Conservation (phyloP, 2,329 filamentous ascomycete species). For the Zymoseptoria pseudotritici region DNA sequence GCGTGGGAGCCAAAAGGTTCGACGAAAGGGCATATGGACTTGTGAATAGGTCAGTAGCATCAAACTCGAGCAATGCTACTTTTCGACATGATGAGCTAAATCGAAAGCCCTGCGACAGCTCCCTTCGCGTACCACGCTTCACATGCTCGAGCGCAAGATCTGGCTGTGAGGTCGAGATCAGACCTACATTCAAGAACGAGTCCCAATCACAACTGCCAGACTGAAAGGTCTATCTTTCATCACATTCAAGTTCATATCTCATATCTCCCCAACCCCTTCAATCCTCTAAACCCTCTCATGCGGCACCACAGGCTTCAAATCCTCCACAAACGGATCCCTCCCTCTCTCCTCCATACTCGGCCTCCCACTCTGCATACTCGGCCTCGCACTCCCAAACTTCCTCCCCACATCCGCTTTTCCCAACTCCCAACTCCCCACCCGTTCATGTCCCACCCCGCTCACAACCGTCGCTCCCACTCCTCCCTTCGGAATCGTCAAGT, state of each 20-base stretch:
- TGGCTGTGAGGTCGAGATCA: too few species aligned
- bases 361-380: conserved; percentile 6
- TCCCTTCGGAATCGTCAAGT: conserved; percentile 42
- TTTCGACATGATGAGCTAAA: too few species aligned
- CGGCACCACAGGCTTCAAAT: conserved; percentile 37
- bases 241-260: background rate
- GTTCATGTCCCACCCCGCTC: conserved; percentile 39
- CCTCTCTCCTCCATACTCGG: conserved; percentile 22
- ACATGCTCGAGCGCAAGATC: too few species aligned
- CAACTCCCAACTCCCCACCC: conserved; percentile 53
- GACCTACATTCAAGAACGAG: too few species aligned
- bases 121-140: too few species aligned
- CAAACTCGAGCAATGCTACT: too few species aligned
- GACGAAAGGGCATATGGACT: too few species aligned
- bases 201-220: too few species aligned
- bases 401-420: conserved; percentile 30
- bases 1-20: too few species aligned
- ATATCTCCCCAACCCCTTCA: background rate
- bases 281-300: conserved; percentile 40
- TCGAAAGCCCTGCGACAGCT: too few species aligned
- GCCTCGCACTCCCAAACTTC: conserved; percentile 3
- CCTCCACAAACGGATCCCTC: conserved; percentile 28
- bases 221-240: background rate
- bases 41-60: too few species aligned
- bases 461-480: conserved; percentile 29